Evolutionary conservation across 768 basidiomycete genomes (phyloP).

Genomic region (Baorangia bicolor): DNA sequence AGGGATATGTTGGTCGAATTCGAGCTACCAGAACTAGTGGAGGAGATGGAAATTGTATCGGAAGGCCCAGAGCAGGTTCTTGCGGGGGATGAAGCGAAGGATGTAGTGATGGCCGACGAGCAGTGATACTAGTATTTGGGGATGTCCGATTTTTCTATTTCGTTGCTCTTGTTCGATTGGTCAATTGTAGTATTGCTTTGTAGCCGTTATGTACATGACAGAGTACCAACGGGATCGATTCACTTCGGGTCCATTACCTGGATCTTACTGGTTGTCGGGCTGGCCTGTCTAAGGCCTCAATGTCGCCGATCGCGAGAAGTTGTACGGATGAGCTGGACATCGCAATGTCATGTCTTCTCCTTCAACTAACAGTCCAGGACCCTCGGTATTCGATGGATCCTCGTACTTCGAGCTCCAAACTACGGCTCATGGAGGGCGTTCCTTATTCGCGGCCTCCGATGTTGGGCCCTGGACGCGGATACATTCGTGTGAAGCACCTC

Average conservation of each 20-base stretch:
- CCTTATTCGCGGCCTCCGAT: slow-evolving; percentile 45
- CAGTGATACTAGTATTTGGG: not conserved
- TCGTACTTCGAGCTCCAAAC: slow-evolving; percentile 24
- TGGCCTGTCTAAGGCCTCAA: not conserved
- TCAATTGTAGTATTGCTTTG: not conserved
- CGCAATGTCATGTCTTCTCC: slow-evolving; percentile 6
- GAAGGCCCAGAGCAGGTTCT: not conserved
- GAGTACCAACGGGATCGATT: not conserved
- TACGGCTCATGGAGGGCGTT: slow-evolving; percentile 52
- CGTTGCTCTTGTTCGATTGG: not conserved
- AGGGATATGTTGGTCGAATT: slow-evolving; percentile 22
- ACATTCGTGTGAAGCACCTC: slow-evolving; percentile 47
- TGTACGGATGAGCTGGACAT: not conserved
- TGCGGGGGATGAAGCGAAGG: not conserved
- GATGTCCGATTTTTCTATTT: not conserved
- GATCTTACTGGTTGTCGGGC: not conserved
- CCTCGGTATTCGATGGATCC: not conserved
- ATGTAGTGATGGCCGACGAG: slow-evolving; percentile 7
- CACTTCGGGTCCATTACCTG: not conserved
- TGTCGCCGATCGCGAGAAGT: not conserved
- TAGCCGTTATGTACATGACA: not conserved
- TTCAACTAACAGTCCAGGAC: not conserved
- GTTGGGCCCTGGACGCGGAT: slow-evolving; percentile 46
- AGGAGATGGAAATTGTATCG: slow-evolving; percentile 6
- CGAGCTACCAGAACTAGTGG: slow-evolving; percentile 12